Conservation (phyloP, 2,329 filamentous ascomycete species). For the Aspergillus bombycis region DNA sequence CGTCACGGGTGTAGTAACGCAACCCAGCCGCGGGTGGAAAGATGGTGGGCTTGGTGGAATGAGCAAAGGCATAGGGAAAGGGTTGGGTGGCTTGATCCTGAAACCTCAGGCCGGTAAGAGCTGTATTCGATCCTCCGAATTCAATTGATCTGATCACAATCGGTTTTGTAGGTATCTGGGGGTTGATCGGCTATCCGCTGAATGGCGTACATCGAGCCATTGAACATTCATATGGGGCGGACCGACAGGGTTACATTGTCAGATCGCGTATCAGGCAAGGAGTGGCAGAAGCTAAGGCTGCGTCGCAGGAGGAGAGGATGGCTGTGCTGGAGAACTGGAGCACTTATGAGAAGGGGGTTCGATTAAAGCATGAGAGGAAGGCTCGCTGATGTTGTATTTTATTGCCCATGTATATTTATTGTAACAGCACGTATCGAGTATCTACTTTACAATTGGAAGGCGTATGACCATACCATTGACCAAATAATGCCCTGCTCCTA, state of each 20-base stretch:
- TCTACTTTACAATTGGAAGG: no score
- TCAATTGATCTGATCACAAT: not conserved
- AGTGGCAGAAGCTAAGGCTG: slow-evolving; percentile 8
- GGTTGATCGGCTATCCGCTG: slow-evolving; percentile 17
- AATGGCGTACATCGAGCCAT: slow-evolving; percentile 14
- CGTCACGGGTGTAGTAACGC: slow-evolving; percentile 14
- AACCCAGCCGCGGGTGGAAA: slow-evolving; percentile 13
- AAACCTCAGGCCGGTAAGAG: slow-evolving; percentile 18
- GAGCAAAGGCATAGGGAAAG: slow-evolving; percentile 13
- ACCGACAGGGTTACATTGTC: slow-evolving; percentile 14
- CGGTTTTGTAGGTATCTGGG: slow-evolving; percentile 12
- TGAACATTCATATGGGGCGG: slow-evolving; percentile 13
- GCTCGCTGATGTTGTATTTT: not conserved
- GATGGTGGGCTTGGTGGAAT: slow-evolving; percentile 11
- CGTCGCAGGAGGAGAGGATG: slow-evolving; percentile 4
- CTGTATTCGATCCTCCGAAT: not conserved
- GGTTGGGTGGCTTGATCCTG: slow-evolving; percentile 12
- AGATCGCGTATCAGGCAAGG: slow-evolving; percentile 17
- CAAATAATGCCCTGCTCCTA: no score
- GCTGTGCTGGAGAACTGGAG: slow-evolving; percentile 11
- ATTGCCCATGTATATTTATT: not conserved
- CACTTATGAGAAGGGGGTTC: slow-evolving; percentile 7
- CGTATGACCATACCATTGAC: no score
- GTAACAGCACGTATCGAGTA: not conserved
- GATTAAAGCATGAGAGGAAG: not conserved